phyloP scores from a whole-genome alignment of 2,329 filamentous ascomycete genomes.

The Scedosporium minutisporum region DNA sequence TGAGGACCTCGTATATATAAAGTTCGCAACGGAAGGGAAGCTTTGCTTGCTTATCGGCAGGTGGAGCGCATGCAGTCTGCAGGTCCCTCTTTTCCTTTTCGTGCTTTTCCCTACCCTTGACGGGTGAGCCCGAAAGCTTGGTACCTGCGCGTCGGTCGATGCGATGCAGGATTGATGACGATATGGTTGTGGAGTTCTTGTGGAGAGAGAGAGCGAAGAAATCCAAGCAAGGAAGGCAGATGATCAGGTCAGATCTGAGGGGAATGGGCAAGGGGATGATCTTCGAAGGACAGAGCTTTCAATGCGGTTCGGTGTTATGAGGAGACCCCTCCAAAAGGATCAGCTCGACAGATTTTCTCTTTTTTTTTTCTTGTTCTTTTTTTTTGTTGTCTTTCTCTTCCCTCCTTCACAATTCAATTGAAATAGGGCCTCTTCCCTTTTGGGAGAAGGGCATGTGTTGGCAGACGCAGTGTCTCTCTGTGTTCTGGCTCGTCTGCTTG shows the following conservation, averaged over 20 bases:
- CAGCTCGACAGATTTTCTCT: neutral
- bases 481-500: neutral
- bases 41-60: neutral
- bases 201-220: neutral
- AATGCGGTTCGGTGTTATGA: neutral
- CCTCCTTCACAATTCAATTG: neutral
- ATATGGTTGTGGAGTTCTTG: neutral
- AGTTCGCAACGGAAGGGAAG: neutral
- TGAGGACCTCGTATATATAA: neutral
- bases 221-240: neutral
- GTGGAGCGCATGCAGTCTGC: slow-evolving; percentile 1
- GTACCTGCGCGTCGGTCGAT: neutral
- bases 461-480: neutral
- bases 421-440: neutral
- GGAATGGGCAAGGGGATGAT: neutral
- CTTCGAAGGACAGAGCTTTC: neutral
- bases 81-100: neutral
- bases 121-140: neutral
- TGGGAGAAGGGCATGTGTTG: neutral
- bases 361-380: neutral
- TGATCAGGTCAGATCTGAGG: neutral
- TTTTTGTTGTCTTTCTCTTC: neutral
- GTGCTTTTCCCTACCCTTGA: neutral
- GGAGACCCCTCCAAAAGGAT: neutral
- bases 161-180: neutral